Percentiles rank a stretch among this genome's conserved stretches.
These are phyloP conservation scores for Jaltomata sinuosa DNA, from an alignment of 257 asterid species.

Conservation along the genomic window DNA sequence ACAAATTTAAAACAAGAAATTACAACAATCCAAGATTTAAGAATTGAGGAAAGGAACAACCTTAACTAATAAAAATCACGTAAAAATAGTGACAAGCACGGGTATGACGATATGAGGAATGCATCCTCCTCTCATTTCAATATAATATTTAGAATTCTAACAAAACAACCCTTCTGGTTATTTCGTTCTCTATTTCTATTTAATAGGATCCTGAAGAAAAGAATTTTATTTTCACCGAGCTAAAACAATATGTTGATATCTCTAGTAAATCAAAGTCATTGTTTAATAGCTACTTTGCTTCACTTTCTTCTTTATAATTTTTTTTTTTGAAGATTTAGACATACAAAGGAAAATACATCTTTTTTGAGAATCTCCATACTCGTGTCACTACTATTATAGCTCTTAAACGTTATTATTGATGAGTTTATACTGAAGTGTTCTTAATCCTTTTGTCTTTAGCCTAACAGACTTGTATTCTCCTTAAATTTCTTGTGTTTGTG, in stretches of 20 bases:
- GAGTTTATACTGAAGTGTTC: neutral
- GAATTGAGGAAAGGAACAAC: too few relatives aligned
- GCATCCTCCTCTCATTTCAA: too few relatives aligned
- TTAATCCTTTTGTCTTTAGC: neutral
- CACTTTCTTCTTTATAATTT: too few relatives aligned
- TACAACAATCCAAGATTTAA: too few relatives aligned
- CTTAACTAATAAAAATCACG: too few relatives aligned
- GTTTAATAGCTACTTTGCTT: neutral
- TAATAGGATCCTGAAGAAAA: neutral
- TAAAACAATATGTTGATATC: neutral
- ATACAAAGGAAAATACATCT: neutral
- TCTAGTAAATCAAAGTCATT: neutral
- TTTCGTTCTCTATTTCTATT: neutral
- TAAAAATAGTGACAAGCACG: too few relatives aligned
- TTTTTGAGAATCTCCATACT: neutral
- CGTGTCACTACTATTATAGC: neutral
- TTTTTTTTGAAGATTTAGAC: too few relatives aligned
- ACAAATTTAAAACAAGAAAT: too few relatives aligned
- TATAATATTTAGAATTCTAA: too few relatives aligned
- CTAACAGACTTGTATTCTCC: neutral
- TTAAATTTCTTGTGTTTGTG: neutral
- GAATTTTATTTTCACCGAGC: neutral
- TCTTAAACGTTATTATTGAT: neutral
- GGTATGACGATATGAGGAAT: too few relatives aligned
- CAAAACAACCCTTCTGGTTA: neutral